Evolutionary conservation across 2,329 filamentous ascomycete genomes (phyloP).

Genomic region (Thielaviopsis cerberus): DNA sequence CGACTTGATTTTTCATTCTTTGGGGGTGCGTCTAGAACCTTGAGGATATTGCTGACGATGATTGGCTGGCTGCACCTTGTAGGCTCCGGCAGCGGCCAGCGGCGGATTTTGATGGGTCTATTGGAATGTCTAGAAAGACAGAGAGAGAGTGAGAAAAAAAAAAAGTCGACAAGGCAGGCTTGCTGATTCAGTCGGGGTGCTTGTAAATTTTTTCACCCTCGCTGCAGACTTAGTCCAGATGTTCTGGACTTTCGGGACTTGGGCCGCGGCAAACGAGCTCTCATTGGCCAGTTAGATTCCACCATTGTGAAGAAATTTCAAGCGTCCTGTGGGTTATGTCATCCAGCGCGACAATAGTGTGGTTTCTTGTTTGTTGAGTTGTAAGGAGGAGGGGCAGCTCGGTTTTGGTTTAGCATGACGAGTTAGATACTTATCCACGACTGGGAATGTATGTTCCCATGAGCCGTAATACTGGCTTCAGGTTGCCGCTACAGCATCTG

Average conservation of each 20-base stretch:
- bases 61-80: constrained; percentile 1
- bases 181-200: neutral
- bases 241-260: neutral
- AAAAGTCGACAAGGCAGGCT: neutral
- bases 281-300: constrained; percentile 3
- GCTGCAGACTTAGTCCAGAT: neutral
- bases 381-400: too few relatives aligned
- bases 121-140: too few relatives aligned
- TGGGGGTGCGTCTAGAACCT: constrained; percentile 6
- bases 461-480: too few relatives aligned
- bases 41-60: neutral
- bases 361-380: neutral
- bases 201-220: neutral
- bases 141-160: neutral
- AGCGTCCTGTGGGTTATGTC: neutral
- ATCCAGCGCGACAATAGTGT: neutral
- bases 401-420: neutral
- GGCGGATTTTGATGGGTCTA: neutral
- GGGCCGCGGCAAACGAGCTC: neutral
- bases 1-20: neutral
- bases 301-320: constrained; percentile 10
- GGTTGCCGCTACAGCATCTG: too few relatives aligned
- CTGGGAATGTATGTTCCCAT: too few relatives aligned
- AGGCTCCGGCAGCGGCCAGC: constrained; percentile 9
- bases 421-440: neutral